A percentile compares a stretch with the other conserved stretches of the same genome.
Evolutionary conservation across 2,329 filamentous ascomycete genomes (phyloP).

Genomic region (Cytospora piceae): DNA sequence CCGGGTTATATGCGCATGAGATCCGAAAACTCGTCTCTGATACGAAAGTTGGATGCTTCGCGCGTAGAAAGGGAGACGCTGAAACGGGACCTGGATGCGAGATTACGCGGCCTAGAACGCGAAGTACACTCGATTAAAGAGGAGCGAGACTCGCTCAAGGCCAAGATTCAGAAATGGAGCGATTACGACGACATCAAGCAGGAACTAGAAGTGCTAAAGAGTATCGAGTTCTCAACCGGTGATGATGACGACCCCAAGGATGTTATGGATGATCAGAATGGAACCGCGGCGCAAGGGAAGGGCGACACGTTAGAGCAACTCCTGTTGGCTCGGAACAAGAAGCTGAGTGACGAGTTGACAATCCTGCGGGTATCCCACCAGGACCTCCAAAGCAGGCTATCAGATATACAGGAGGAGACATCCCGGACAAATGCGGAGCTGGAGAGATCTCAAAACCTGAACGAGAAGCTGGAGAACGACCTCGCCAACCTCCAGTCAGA

Average conservation of each 20-base stretch:
- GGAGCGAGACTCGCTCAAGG: slow-evolving; percentile 78
- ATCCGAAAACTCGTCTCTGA: slow-evolving; percentile 89
- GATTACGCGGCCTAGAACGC: slow-evolving; percentile 77
- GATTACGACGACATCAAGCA: slow-evolving; percentile 98
- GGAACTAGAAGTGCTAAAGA: slow-evolving; percentile 94
- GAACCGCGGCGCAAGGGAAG: slow-evolving; percentile 58
- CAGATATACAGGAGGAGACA: slow-evolving; percentile 81
- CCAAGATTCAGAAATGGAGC: slow-evolving; percentile 83
- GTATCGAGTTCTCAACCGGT: slow-evolving; percentile 93
- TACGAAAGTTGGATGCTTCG: slow-evolving; percentile 83
- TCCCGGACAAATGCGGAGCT: slow-evolving; percentile 83
- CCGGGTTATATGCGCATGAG: slow-evolving; percentile 84
- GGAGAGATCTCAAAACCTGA: slow-evolving; percentile 81
- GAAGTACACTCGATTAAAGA: slow-evolving; percentile 74
- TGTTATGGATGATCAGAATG: slow-evolving; percentile 48
- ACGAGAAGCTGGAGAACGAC: slow-evolving; percentile 89
- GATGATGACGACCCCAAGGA: slow-evolving; percentile 69
- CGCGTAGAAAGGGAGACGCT: slow-evolving; percentile 83
- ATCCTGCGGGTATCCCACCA: slow-evolving; percentile 92
- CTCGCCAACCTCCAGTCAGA: slow-evolving; percentile 86
- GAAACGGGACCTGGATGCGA: slow-evolving; percentile 75
- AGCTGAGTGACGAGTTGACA: slow-evolving; percentile 90
- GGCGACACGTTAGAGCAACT: slow-evolving; percentile 89
- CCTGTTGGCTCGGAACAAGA: slow-evolving; percentile 91
- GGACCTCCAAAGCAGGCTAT: slow-evolving; percentile 80